Evolutionary conservation across 805 yeast genomes (phyloP), one percentile per base, ranked within the genome.

Genomic region (Ogataea polymorpha): DNA sequence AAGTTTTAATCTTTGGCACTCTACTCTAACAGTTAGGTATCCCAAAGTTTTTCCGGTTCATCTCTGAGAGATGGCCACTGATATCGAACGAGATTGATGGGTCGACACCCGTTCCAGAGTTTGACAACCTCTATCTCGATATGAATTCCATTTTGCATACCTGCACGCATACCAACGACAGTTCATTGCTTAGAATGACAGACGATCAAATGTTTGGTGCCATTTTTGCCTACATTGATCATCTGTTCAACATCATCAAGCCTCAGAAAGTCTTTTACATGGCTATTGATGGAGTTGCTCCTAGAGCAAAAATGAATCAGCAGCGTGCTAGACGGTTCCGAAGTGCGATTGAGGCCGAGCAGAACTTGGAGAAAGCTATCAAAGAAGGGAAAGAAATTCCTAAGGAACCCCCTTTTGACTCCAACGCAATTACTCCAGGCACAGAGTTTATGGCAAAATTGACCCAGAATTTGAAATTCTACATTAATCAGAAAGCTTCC

Each of bases 211-310:
- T 89, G 74, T 93, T 80, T 67, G 81, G 88, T 13, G 83, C 91
- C n/a, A 89, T 93, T 35, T 91, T 90, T 68, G 83, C 86, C 24
- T 93, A 93, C 58, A 91, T 93, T 49, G 99, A 93, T 61, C 97
- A 93, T 63, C 69, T 93, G 42, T 91, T 93, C 56, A 82, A 82
- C 47, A 79, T 88, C 18, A 89, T 93, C 50, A 80, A 81, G 61
- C 99, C 99, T 7, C 74, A 85, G 54, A 76, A 87, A 59, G 78
- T 83, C 11, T 86, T 91, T 53, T 90, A 84, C 61, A 89, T 91
- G 96, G 98, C 99, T 3, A 86, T 91, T 55, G 99, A 91, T 67
- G 99, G 99, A 61, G 98, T 91, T 37, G 99, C 99, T 0, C 99
- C 99, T 30, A 73, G 99, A 61, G 99, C 99, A 9, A 91, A 91